Evolutionary conservation across 257 asterid genomes (phyloP).

Genomic region (Lithospermum erythrorhizon): DNA sequence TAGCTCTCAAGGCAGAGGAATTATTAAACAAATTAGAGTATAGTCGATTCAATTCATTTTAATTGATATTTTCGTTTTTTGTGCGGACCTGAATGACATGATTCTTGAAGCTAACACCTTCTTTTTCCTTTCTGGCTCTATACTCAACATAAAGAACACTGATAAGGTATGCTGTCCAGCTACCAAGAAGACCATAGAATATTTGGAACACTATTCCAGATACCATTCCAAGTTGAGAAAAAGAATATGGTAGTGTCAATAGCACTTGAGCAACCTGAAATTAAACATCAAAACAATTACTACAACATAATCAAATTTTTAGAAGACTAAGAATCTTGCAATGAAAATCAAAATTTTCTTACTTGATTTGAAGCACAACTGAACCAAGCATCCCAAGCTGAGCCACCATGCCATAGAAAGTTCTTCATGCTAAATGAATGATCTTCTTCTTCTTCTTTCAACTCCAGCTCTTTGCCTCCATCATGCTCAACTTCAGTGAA

Average conservation of each 20-base stretch:
- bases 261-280: conserved; percentile 90
- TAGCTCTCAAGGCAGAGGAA: too few relatives aligned
- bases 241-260: conserved; percentile 81
- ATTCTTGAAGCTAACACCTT: conserved; percentile 81
- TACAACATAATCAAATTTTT: background rate
- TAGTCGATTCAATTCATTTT: too few relatives aligned
- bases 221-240: conserved; percentile 83
- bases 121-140: conserved; percentile 80
- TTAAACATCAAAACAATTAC: background rate
- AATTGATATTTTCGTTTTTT: too few relatives aligned
- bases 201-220: conserved; percentile 73
- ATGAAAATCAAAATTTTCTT: background rate
- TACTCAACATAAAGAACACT: conserved; percentile 83
- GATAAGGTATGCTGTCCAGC: conserved; percentile 96
- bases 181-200: conserved; percentile 77
- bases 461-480: conserved; percentile 27
- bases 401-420: conserved; percentile 97
- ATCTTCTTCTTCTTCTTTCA: conserved; percentile 34
- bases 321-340: too few relatives aligned
- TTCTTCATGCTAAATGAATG: conserved; percentile 49
- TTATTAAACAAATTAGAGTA: too few relatives aligned
- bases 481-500: conserved; percentile 42
- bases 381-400: conserved; percentile 98
- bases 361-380: conserved; percentile 97
- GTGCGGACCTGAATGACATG: conserved; percentile 74